A percentile compares a stretch with the other conserved stretches of the same genome.
phyloP scores from a whole-genome alignment of 176 grass and related monocot genomes.

The Musa beccarii region DNA sequence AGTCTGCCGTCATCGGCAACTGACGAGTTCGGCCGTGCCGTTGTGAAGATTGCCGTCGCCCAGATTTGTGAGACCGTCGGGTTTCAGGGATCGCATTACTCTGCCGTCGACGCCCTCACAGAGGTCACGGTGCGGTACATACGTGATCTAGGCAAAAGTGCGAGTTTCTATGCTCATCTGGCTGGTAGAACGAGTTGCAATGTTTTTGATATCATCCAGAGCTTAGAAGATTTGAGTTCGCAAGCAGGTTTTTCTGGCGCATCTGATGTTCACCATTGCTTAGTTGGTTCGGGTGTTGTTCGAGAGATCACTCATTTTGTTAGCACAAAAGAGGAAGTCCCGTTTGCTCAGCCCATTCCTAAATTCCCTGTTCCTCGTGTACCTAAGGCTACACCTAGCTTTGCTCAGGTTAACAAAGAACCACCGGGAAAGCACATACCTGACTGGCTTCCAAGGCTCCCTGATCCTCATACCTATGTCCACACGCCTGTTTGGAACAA shows the following conservation, averaged over 20 bases:
- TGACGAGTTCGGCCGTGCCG: constrained; percentile 57
- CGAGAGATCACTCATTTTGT: constrained; percentile 50
- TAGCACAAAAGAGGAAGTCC: constrained; percentile 38
- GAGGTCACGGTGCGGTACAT: constrained; percentile 67
- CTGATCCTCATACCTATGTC: constrained; percentile 47
- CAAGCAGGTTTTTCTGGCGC: constrained; percentile 50
- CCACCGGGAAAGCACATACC: constrained; percentile 51
- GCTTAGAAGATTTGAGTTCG: constrained; percentile 56
- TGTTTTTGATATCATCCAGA: constrained; percentile 67
- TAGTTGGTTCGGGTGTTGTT: constrained; percentile 53
- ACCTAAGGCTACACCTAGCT: constrained; percentile 12
- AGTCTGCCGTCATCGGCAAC: neutral
- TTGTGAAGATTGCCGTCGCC: constrained; percentile 48
- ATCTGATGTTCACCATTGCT: constrained; percentile 39
- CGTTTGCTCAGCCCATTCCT: constrained; percentile 40
- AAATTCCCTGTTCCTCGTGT: constrained; percentile 42
- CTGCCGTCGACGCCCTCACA: constrained; percentile 53
- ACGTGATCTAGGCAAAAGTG: constrained; percentile 46
- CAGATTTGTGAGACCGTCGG: constrained; percentile 57
- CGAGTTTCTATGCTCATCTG: constrained; percentile 54
- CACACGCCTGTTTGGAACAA: constrained; percentile 45
- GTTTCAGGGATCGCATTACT: constrained; percentile 54
- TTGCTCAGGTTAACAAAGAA: constrained; percentile 21
- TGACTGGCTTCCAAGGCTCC: constrained; percentile 64
- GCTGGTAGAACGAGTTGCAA: constrained; percentile 57